Base-by-base conservation (phyloP, 768 basidiomycete species). In the Naematelia encephala region DNA sequence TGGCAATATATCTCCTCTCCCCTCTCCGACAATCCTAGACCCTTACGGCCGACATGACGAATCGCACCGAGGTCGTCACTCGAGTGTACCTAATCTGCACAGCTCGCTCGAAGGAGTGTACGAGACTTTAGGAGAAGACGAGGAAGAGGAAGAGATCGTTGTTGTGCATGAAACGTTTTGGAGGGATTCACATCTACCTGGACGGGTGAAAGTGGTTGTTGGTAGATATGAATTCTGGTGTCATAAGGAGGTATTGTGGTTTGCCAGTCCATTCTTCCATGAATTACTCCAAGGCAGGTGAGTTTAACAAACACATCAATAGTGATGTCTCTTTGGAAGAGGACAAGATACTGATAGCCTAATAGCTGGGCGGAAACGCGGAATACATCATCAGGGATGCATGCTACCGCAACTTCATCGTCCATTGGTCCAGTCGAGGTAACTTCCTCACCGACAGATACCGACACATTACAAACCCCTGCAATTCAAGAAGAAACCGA, bases 221-320 rank as follows among this genome's bases (percentile, higher is more conserved):
- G 88, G 90, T 74, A 84, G 82, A 61, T 90, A 89, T 48, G 90
- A 88, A 3, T 94, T 94, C 78, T 94, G 91, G 91, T 91, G 72
- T 68, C 91, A 94, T 78, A 91, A 90, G 75, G 91, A 93, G 72
- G 84, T 94, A 26, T 80, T 94, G 4, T 88, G 86, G 78, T 94
- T 91, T 72, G 88, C 91, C 3, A 92, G 90, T n/a, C 90, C 91
- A 0, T 94, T 94, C 81, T 94, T 94, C 75, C 87, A 92, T 77
- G 90, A 89, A 16, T 87, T 90, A 8, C 80, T 94, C 48, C 89
- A 89, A 66, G 91, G 91, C 25, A 68, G 68, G 78, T 79, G 62
- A 60, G 77, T 68, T 22, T 16, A 13, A 22, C 30, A 25, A 0
- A n/a, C 5, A 16, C 34, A 39, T 47, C 28, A 5, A 14, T 39